Evolutionary conservation across 148 eudicot genomes (phyloP).

Genomic region (Chenopodium album): DNA sequence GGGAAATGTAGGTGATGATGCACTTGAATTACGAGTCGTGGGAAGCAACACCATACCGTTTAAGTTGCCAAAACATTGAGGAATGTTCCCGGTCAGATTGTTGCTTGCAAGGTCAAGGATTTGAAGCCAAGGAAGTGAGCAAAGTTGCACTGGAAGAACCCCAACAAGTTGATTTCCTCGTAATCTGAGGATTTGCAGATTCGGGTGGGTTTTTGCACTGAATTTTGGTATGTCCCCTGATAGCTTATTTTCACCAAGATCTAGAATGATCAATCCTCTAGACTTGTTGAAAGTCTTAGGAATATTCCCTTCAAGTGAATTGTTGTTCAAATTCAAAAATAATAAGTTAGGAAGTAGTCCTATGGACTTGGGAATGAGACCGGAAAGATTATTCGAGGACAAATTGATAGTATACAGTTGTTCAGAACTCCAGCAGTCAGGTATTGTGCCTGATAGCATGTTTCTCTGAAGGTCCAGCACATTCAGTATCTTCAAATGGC

Average conservation of each 20-base stretch:
- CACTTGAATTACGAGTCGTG: not conserved
- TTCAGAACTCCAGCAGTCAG: constrained; percentile 18
- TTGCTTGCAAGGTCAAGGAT: constrained; percentile 40
- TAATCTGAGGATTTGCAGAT: constrained; percentile 24
- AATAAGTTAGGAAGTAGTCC: not conserved
- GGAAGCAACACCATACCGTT: constrained; percentile 11
- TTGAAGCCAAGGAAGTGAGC: constrained; percentile 30
- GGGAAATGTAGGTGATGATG: not conserved
- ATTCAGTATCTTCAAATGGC: not conserved
- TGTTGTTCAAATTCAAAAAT: constrained; percentile 29
- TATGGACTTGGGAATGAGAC: constrained; percentile 29
- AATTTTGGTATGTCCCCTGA: constrained; percentile 32
- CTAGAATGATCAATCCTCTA: constrained; percentile 22
- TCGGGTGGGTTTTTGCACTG: not conserved
- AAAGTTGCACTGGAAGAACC: constrained; percentile 35
- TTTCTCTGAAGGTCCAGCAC: constrained; percentile 18
- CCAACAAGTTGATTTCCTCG: constrained; percentile 34
- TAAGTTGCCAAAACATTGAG: constrained; percentile 35
- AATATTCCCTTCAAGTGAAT: constrained; percentile 35
- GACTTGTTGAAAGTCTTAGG: constrained; percentile 16
- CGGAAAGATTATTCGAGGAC: constrained; percentile 37
- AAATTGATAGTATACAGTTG: constrained; percentile 21
- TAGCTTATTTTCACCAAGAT: constrained; percentile 42
- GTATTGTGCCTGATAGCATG: constrained; percentile 31
- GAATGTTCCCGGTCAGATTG: constrained; percentile 37